phyloP scores from a whole-genome alignment of 1,284 basidiomycete genomes.

The Inonotus hispidus region DNA sequence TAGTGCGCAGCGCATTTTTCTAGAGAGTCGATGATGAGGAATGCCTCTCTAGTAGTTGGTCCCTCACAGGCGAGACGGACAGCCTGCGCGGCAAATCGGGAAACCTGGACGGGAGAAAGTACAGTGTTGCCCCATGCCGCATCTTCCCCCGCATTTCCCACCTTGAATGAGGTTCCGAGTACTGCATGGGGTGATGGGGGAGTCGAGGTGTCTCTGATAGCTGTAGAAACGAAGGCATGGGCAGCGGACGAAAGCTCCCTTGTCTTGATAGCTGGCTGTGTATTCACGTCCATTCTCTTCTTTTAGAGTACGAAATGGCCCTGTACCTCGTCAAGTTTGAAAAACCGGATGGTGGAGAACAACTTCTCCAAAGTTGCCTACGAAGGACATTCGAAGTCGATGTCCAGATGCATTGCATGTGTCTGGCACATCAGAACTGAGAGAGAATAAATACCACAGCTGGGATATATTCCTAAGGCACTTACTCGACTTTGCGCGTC shows the following conservation, averaged over 20 bases:
- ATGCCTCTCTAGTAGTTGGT: constrained; percentile 11
- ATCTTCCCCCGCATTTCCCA: neutral
- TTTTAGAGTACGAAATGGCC: neutral
- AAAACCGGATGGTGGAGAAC: neutral
- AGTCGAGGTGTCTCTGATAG: constrained; percentile 12
- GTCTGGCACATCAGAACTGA: constrained; percentile 18
- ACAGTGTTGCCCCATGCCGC: neutral
- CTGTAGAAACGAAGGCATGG: constrained; percentile 10
- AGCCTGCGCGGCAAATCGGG: constrained; percentile 18
- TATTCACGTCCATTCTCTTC: neutral
- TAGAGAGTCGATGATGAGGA: constrained; percentile 15
- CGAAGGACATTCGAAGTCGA: constrained; percentile 17
- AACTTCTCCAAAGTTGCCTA: neutral
- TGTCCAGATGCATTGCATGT: constrained; percentile 20
- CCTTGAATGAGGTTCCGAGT: neutral
- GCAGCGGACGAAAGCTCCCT: constrained; percentile 1
- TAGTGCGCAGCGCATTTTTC: neutral
- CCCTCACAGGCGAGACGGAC: constrained; percentile 18
- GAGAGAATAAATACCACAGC: neutral
- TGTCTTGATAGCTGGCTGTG: neutral
- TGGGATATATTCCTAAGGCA: neutral
- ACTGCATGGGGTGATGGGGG: constrained; percentile 7
- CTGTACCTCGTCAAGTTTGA: neutral
- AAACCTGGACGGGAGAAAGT: constrained; percentile 16
- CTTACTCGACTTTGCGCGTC: constrained; percentile 12